A percentile compares a stretch with the other conserved stretches of the same genome.
phyloP scores from a whole-genome alignment of 2,329 filamentous ascomycete species.

The Zasmidium cellare region DNA sequence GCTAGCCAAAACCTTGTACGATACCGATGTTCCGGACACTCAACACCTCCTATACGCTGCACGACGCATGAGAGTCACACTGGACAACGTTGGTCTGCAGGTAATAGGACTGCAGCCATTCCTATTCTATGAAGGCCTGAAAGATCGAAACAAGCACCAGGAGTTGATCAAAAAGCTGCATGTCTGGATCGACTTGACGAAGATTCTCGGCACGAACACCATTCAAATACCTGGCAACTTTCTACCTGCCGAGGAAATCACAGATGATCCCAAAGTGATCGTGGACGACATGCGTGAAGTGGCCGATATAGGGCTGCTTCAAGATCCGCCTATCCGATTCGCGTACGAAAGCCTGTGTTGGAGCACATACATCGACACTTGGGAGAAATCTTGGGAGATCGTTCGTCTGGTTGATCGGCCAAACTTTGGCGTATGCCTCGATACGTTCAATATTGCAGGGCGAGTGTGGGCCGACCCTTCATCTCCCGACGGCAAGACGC shows the following conservation, averaged over 20 bases:
- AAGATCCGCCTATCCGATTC: conserved; percentile 57
- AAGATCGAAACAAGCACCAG: conserved; percentile 60
- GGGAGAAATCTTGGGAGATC: conserved; percentile 71
- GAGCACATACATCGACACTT: conserved; percentile 68
- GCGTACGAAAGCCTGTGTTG: conserved; percentile 73
- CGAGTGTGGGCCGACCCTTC: conserved; percentile 69
- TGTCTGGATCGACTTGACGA: conserved; percentile 68
- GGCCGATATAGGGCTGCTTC: conserved; percentile 64
- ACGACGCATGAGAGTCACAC: conserved; percentile 56
- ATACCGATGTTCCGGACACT: conserved; percentile 41
- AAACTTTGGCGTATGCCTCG: conserved; percentile 76
- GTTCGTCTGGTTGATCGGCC: conserved; percentile 62
- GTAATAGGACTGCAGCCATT: conserved; percentile 75
- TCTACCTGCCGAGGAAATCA: conserved; percentile 55
- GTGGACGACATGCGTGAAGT: conserved; percentile 62
- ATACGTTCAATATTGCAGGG: conserved; percentile 76
- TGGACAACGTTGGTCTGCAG: conserved; percentile 54
- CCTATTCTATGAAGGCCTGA: conserved; percentile 71
- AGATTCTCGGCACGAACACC: conserved; percentile 65
- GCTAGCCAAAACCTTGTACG: conserved; percentile 45
- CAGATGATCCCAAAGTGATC: conserved; percentile 55
- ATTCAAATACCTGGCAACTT: conserved; percentile 74
- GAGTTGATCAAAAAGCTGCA: conserved; percentile 61
- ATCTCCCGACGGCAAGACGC: conserved; percentile 49
- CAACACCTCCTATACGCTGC: conserved; percentile 54